phyloP scores from a whole-genome alignment of 192 early-diverging fungal genomes.

The Backusella parvicylindrica region DNA sequence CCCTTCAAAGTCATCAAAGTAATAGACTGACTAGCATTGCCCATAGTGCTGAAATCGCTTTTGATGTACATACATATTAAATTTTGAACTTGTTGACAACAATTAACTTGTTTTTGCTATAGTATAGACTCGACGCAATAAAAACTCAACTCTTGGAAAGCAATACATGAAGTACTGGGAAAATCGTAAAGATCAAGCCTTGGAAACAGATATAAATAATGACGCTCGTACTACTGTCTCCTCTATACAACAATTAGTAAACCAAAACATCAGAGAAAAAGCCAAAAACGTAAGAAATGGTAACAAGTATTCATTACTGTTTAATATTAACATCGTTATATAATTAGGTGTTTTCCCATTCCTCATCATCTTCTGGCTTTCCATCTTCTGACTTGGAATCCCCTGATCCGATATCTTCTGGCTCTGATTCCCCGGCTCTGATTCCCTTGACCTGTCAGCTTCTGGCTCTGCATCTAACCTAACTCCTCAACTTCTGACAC shows the following conservation, averaged over 20 bases:
- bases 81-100: neutral
- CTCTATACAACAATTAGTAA: neutral
- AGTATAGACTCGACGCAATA: too few species aligned
- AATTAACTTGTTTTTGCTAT: neutral
- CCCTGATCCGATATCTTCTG: neutral
- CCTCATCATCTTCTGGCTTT: too few species aligned
- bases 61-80: neutral
- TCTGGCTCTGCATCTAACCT: neutral
- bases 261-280: neutral
- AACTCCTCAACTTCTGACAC: neutral
- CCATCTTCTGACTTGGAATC: too few species aligned
- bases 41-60: neutral
- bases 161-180: neutral
- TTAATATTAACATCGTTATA: too few species aligned
- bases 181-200: neutral
- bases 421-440: neutral
- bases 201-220: neutral
- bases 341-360: too few species aligned
- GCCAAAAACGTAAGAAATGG: too few species aligned
- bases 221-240: neutral
- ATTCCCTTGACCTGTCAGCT: neutral
- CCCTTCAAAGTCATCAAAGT: neutral
- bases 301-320: too few species aligned
- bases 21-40: neutral
- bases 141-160: too few species aligned